phyloP scores from a whole-genome alignment of 2,329 filamentous ascomycete species.

The Macrophomina phaseolina region DNA sequence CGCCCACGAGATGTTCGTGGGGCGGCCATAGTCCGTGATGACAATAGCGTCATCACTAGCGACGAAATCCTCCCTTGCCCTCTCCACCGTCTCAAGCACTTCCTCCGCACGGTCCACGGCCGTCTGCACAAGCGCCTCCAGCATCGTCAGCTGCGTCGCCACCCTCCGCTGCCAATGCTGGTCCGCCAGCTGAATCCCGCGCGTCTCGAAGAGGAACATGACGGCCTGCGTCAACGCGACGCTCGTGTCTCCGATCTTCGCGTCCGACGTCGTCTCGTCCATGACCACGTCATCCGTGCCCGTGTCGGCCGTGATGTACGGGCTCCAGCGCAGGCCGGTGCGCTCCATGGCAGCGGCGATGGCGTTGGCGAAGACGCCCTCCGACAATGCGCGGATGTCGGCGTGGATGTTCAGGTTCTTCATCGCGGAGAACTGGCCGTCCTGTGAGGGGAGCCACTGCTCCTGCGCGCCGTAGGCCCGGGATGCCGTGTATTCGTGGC shows the following conservation, averaged over 20 bases:
- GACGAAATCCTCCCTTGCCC: conserved; percentile 32
- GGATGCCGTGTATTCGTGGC: conserved; percentile 43
- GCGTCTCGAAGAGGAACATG: conserved; percentile 43
- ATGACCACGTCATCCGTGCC: conserved; percentile 33
- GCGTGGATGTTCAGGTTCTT: conserved; percentile 46
- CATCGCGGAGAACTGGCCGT: conserved; percentile 44
- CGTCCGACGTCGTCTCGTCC: conserved; percentile 43
- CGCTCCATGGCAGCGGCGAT: conserved; percentile 39
- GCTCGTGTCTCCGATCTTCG: conserved; percentile 45
- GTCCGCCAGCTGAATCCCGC: conserved; percentile 44
- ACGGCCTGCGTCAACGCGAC: conserved; percentile 45
- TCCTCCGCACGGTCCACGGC: conserved; percentile 37
- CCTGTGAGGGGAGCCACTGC: conserved; percentile 42
- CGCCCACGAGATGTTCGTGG: conserved; percentile 31
- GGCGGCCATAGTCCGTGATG: conserved; percentile 30
- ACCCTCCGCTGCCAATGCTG: conserved; percentile 43
- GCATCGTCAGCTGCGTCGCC: conserved; percentile 39
- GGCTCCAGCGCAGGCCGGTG: conserved; percentile 40
- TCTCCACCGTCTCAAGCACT: conserved; percentile 39
- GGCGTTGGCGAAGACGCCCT: conserved; percentile 41
- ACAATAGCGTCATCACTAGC: conserved; percentile 32
- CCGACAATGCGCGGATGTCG: conserved; percentile 40
- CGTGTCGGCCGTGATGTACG: conserved; percentile 39
- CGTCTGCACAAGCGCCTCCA: conserved; percentile 42
- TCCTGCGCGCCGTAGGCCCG: conserved; percentile 32